Percentiles rank a stretch among this genome's conserved stretches.
Evolutionary conservation across 352 stramenopile genomes (phyloP).

Genomic region (Globisporangium takayamanum): DNA sequence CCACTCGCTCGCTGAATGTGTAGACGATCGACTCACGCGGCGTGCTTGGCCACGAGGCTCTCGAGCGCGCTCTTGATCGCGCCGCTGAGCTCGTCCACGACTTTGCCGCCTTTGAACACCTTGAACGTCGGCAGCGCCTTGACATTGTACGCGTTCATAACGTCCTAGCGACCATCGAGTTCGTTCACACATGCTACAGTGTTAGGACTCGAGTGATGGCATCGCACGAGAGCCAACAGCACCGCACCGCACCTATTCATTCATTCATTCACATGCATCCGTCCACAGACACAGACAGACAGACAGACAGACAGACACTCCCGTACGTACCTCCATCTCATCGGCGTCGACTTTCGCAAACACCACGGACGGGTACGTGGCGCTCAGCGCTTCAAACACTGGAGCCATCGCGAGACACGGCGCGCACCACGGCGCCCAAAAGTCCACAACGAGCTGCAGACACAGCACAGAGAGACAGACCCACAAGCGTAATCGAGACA

Average conservation of each 20-base stretch:
- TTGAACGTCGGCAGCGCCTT: constrained; percentile 91
- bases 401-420: not conserved
- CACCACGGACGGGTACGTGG: not conserved
- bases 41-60: constrained; percentile 47
- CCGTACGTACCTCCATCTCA: not conserved
- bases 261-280: no score
- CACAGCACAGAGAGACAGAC: not conserved
- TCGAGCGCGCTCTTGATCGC: constrained; percentile 59
- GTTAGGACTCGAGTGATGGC: no score
- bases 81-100: constrained; percentile 82
- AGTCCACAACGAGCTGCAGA: constrained; percentile 73
- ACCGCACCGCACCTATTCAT: no score
- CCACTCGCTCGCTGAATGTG: not conserved
- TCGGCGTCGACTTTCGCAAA: constrained; percentile 1
- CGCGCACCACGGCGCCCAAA: constrained; percentile 36
- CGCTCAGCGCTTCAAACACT: not conserved
- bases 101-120: constrained; percentile 86
- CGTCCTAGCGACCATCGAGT: constrained; percentile 20
- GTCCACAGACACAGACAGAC: not conserved
- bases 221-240: no score
- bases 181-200: no score
- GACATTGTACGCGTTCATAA: constrained; percentile 64
- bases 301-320: not conserved
- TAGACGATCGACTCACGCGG: not conserved
- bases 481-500: constrained; percentile 10